phyloP scores from a whole-genome alignment of 495 filamentous ascomycete species.

The Oleoguttula mirabilis region DNA sequence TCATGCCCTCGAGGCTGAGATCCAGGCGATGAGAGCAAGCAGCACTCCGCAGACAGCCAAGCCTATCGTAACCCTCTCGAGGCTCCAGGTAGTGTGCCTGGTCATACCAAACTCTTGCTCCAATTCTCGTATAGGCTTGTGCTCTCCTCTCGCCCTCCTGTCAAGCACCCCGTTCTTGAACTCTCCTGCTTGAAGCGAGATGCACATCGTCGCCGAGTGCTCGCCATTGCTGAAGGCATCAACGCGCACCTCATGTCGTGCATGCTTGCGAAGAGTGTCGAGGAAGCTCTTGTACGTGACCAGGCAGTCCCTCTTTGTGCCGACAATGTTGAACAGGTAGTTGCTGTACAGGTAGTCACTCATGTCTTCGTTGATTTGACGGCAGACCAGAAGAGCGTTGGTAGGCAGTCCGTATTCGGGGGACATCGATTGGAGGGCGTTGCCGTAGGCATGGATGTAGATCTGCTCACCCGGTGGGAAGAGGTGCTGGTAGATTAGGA shows the following conservation, averaged over 20 bases:
- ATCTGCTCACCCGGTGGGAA: conserved; percentile 14
- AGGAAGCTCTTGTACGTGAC: conserved; percentile 11
- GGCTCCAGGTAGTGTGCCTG: not conserved
- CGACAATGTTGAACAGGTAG: conserved; percentile 20
- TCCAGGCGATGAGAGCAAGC: not conserved
- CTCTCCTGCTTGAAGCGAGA: conserved; percentile 15
- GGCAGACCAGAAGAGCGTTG: conserved; percentile 1
- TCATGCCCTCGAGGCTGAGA: not conserved
- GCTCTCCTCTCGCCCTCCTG: conserved; percentile 12
- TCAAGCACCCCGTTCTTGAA: conserved; percentile 8
- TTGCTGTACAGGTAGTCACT: conserved; percentile 16
- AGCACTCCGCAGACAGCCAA: not conserved
- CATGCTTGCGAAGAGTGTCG: conserved; percentile 10
- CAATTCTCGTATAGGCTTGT: conserved; percentile 10
- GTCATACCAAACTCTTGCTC: conserved; percentile 9
- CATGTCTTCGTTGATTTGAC: conserved; percentile 7
- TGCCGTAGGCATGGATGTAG: conserved; percentile 14
- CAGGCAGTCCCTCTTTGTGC: conserved; percentile 15
- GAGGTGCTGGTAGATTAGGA: conserved; percentile 18
- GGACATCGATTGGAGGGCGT: not conserved
- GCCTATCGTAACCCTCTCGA: not conserved
- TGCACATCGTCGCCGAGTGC: conserved; percentile 19
- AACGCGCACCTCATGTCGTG: conserved; percentile 9
- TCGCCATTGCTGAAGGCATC: conserved; percentile 21
- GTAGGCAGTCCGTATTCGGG: conserved; percentile 3